Base-by-base conservation (phyloP, 2,329 filamentous ascomycete species). In the Arachnopeziza araneosa region DNA sequence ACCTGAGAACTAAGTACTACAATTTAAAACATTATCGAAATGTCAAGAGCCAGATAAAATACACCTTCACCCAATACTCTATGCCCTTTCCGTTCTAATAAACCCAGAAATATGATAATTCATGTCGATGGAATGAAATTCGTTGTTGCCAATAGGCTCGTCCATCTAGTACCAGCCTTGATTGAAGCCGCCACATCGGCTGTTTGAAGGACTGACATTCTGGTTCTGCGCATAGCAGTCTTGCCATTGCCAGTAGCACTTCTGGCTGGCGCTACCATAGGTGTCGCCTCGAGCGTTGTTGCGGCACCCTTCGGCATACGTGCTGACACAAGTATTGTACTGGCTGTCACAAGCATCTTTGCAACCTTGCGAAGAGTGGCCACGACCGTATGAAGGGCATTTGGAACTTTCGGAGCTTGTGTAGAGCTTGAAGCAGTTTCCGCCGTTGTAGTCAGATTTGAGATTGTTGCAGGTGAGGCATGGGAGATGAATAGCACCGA, bases 401-500 rank as follows among this genome's bases (percentile, higher is more conserved):
- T 75, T 73, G 58, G 60, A 63, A 62, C 73, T 75, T 65, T 81
- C 73, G 52, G 73, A 65, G 55, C 77, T 70, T 14, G 68, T 78
- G 75, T 83, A 84, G 49, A 80, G 72, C 75, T 84, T 84, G 74
- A 81, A 82, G 21, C 76, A 75, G 64, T 78, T 77, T 17, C 68
- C 68, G 9, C 65, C 24, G 26, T 65, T 63, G 65, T 74, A 79
- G 63, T 82, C 78, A 8, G 62, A 59, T 60, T 73, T 68, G 50
- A 79, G 65, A 64, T 84, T 80, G 71, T 83, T 84, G 75, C 82
- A 84, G 24, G 77, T 79, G 32, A 84, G 76, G 58, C 81, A 71
- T 52, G 81, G 82, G 56, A 84, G 72, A 23, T 74, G 72, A 57
- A 84, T 82, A 61, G 74, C 77, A 54, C 80, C 82, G 19, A 83